Evolutionary conservation across 306 rosid species (phyloP), one percentile per base, ranked within the genome.

Genomic region (Pterocarpus macrocarpus): DNA sequence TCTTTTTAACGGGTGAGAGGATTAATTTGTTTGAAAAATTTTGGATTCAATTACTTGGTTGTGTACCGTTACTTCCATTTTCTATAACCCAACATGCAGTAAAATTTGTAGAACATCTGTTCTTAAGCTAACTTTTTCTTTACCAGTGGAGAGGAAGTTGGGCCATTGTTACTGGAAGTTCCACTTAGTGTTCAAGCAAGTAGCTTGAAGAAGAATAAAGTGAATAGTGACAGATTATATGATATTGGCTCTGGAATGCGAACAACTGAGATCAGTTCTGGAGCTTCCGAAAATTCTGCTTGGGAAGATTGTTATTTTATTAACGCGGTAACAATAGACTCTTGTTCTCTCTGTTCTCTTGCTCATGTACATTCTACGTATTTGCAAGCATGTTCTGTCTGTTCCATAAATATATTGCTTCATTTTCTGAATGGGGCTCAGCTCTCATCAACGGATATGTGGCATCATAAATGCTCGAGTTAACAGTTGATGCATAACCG

Each of bases 71-170:
- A 58, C 61, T 35, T 62, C 56, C 55, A 12, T 50, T 71, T 58
- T 56, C 38, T 62, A 15, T 52, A 64, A 38, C 39, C 28, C 22
- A 72, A 9, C n/a, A 6, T 63, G 66, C 70, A 15, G 53, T 77
- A 68, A 74, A 73, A 22, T 78, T 81, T 81, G 50, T 53, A 35
- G 44, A n/a, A 53, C 32, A 39, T 43, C 55, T 75, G 62, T 45
- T 62, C 57, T 59, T 72, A 47, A 67, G 36, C 70, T 83, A 47
- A 34, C 44, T 45, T 82, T 56, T 81, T 49, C 80, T 79, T 22
- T 3, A 80, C 82, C 91, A 91, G 99, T 83, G 99, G 99, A 69
- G 77, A 87, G 68, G 92, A 91, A 84, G 87, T 88, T 13, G 96
- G 96, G 33, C 94, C 90, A 13, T 72, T 90, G 79, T 15, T 73